Evolutionary conservation across 805 yeast genomes (phyloP).

Genomic region (Metschnikowia noctiluminum): DNA sequence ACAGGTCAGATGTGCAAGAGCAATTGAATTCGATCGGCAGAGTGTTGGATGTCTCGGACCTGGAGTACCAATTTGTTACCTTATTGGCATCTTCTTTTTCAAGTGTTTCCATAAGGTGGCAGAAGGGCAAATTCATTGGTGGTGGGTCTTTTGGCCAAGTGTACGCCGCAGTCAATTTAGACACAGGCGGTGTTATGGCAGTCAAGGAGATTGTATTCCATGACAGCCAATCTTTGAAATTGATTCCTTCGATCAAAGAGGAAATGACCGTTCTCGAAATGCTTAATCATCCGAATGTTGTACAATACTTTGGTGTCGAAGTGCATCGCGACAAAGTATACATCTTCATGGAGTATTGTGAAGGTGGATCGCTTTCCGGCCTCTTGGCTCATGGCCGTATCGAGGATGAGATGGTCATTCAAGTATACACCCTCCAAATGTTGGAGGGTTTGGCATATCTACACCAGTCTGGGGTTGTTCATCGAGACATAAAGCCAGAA

Average conservation of each 20-base stretch:
- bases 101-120: slow-evolving; percentile 93
- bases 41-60: slow-evolving; percentile 82
- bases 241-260: slow-evolving; percentile 84
- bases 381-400: slow-evolving; percentile 87
- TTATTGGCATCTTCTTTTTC: slow-evolving; percentile 86
- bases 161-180: slow-evolving; percentile 86
- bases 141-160: slow-evolving; percentile 96
- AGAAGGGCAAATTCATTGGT: slow-evolving; percentile 89
- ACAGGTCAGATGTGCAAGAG: slow-evolving; percentile 44
- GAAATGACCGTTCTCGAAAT: slow-evolving; percentile 96
- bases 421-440: slow-evolving; percentile 86
- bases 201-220: slow-evolving; percentile 93
- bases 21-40: slow-evolving; percentile 63
- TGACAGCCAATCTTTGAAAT: slow-evolving; percentile 79
- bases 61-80: slow-evolving; percentile 82
- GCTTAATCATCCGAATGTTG: slow-evolving; percentile 94
- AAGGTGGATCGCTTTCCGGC: slow-evolving; percentile 88
- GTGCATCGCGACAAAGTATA: slow-evolving; percentile 94
- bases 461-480: slow-evolving; percentile 94
- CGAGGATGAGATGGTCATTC: slow-evolving; percentile 91
- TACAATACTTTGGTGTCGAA: slow-evolving; percentile 94
- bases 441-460: slow-evolving; percentile 92
- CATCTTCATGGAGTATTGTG: slow-evolving; percentile 96
- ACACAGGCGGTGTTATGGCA: slow-evolving; percentile 94
- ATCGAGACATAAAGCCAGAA: slow-evolving; percentile 95